Evolutionary conservation across 1,284 basidiomycete genomes (phyloP).

Genomic region (Ceratobasidium sp.): DNA sequence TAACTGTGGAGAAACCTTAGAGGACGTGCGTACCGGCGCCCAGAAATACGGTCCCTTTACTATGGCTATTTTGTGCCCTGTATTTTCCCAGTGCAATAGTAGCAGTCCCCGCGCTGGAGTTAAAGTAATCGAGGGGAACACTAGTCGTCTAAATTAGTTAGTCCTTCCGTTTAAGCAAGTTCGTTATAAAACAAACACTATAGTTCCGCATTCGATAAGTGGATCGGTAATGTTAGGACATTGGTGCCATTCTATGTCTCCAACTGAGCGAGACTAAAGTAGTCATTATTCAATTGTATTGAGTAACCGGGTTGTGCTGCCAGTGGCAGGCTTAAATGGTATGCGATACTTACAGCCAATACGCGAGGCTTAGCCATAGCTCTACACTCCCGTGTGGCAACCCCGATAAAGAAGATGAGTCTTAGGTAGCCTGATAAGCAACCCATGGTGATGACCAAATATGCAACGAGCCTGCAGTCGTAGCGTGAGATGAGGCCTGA

Average conservation of each 20-base stretch:
- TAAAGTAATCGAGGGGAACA: conserved; percentile 8
- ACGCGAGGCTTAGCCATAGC: not conserved
- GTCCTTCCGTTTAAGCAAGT: no score
- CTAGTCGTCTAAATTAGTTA: no score
- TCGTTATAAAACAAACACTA: not conserved
- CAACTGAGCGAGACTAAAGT: not conserved
- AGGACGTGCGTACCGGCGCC: not conserved
- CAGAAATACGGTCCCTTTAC: not conserved
- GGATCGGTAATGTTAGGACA: not conserved
- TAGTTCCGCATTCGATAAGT: not conserved
- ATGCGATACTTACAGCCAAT: not conserved
- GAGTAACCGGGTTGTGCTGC: no score
- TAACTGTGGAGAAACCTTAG: no score
- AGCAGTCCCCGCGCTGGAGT: not conserved
- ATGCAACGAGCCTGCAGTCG: not conserved
- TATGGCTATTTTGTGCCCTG: not conserved
- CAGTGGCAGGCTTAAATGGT: no score
- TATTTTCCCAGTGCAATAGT: conserved; percentile 9
- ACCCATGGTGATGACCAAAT: not conserved
- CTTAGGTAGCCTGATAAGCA: not conserved
- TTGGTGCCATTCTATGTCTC: conserved; percentile 11
- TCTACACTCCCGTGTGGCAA: not conserved
- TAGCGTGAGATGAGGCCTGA: not conserved
- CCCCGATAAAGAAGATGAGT: not conserved
- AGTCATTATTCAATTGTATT: no score